Percentiles rank a stretch among this genome's conserved stretches.
Conservation (phyloP, 2,329 filamentous ascomycete genomes). For the Cladosporium cucumerinum region DNA sequence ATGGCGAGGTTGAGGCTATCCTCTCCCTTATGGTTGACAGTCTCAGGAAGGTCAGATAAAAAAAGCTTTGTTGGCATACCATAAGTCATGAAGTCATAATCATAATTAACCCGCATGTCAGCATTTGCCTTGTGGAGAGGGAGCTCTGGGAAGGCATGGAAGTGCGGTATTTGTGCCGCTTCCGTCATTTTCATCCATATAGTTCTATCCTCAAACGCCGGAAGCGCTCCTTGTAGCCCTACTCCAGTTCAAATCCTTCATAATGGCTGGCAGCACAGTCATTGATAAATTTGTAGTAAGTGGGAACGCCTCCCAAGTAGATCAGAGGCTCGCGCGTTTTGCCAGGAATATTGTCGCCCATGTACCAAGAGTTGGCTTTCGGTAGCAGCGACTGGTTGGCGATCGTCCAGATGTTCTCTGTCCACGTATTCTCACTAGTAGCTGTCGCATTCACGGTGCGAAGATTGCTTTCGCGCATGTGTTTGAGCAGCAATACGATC, state of each 20-base stretch:
- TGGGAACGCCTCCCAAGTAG: slow-evolving; percentile 37
- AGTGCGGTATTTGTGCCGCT: neutral
- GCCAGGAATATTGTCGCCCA: slow-evolving; percentile 44
- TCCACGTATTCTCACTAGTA: too few species aligned
- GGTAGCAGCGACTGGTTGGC: too few species aligned
- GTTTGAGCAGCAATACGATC: too few species aligned
- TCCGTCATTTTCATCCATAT: neutral
- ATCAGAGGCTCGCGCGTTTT: slow-evolving; percentile 45
- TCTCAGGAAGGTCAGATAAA: neutral
- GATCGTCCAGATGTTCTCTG: too few species aligned
- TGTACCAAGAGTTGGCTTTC: slow-evolving; percentile 11
- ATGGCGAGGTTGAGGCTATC: neutral
- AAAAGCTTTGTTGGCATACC: neutral
- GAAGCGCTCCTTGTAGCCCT: neutral
- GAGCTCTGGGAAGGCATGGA: neutral
- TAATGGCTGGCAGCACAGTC: slow-evolving; percentile 33
- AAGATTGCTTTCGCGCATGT: too few species aligned
- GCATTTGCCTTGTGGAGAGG: too few species aligned
- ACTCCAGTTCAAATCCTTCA: neutral
- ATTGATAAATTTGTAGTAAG: slow-evolving; percentile 38
- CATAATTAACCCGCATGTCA: neutral
- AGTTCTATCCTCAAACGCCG: neutral
- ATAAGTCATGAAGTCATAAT: neutral
- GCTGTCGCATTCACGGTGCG: too few species aligned
- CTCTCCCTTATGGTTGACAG: neutral